phyloP scores from a whole-genome alignment of 2,329 filamentous ascomycete genomes.

The Daldinia sp. region DNA sequence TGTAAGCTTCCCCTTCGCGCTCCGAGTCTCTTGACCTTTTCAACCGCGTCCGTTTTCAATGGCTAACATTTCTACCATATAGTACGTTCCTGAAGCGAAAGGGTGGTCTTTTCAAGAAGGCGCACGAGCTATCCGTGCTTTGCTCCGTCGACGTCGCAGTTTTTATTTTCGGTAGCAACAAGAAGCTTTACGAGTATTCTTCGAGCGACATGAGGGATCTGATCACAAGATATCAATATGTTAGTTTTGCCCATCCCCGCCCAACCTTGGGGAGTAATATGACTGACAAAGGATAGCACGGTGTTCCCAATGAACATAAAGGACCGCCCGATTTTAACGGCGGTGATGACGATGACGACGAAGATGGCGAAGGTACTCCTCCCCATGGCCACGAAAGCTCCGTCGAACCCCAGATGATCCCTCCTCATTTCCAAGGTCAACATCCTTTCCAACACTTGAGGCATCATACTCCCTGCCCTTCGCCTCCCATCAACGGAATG shows the following conservation, averaged over 20 bases:
- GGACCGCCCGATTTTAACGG: constrained; percentile 92
- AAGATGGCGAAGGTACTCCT: constrained; percentile 79
- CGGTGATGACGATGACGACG: constrained; percentile 86
- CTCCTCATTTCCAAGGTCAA: constrained; percentile 76
- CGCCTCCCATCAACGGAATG: constrained; percentile 87
- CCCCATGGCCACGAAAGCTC: constrained; percentile 71
- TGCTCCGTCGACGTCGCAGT: constrained; percentile 99
- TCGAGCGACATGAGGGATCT: constrained; percentile 94
- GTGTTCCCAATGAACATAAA: constrained; percentile 94
- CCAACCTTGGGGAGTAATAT: constrained; percentile 17
- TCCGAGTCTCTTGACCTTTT: constrained; percentile 10
- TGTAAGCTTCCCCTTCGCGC: constrained; percentile 71
- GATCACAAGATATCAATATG: constrained; percentile 88
- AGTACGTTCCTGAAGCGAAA: constrained; percentile 99
- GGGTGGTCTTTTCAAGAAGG: constrained; percentile 99
- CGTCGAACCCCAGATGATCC: constrained; percentile 71
- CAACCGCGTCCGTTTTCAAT: constrained; percentile 18
- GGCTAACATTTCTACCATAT: constrained; percentile 43
- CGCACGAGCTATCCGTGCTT: constrained; percentile 95
- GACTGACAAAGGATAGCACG: constrained; percentile 72
- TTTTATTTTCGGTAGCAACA: constrained; percentile 98
- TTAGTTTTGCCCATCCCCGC: constrained; percentile 63
- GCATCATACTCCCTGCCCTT: constrained; percentile 85
- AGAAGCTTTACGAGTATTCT: constrained; percentile 98
- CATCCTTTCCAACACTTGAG: constrained; percentile 83